Evolutionary conservation across 2,329 filamentous ascomycete genomes (phyloP), one percentile per base, ranked within the genome.

Genomic region (Lecanicillium sp.): DNA sequence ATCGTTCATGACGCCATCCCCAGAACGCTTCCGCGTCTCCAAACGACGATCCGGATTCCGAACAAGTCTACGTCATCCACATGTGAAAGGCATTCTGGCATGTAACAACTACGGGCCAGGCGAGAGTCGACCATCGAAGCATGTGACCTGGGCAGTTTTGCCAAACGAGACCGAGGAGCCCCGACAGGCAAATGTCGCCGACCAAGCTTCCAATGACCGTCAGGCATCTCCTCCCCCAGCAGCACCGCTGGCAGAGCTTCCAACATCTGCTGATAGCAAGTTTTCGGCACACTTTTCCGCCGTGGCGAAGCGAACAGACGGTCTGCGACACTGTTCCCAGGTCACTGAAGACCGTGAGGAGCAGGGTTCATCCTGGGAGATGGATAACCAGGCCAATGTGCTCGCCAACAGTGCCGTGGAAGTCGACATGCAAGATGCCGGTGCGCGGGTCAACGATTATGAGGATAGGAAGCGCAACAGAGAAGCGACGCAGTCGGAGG

Each of bases 1-100:
- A 2, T 64, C 66, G 2, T 76, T 76, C 49, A 65, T 71, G 49
- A 68, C 68, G 1, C 65, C 69, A 1, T 72, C 71, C 0, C 67
- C 72, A 1, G 58, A 64, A 29, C 57, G 48, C n/a, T 46, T 45
- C 12, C 44, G 49, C 19, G 46, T 44, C 18, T 32, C 41, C 44
- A 39, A 29, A 6, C 46, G 39, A 13, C 36, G 28, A 29, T 38
- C 32, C n/a, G 49, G 47, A 15, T 50, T 43, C 29, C 47, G 42
- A 42, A 49, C 49, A 5, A 44, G 43, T 8, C 47, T 47, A 14
- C 52, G 47, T 17, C 50, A 57, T 5, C 52, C 58, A 2, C 56
- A 53, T 39, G 59, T 57, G 8, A 62, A 60, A 18, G 49, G 51
- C 10, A 55, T 64, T n/a, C 37, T 62, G 11, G 49, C 57, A 10